These are phyloP conservation scores for Acanthamoeba lenticulata DNA, from an alignment of 208 protist genomes.

Conservation along the genomic window DNA sequence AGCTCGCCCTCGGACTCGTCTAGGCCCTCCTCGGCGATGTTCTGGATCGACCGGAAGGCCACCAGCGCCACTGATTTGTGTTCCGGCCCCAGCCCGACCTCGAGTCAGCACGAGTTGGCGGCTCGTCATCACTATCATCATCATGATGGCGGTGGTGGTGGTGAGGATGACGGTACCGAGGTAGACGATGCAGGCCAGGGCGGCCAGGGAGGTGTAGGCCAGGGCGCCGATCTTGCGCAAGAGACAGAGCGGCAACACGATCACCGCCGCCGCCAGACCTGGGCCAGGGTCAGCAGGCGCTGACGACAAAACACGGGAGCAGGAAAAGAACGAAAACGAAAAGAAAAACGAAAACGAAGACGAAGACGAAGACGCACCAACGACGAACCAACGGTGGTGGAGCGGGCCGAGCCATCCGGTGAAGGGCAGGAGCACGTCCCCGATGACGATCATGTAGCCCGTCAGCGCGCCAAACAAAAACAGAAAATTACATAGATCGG, in stretches of 20 bases:
- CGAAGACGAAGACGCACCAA: not conserved
- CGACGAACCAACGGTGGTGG: not conserved
- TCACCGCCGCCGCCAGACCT: not conserved
- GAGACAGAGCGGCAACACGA: slow-evolving; percentile 7
- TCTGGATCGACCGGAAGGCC: not conserved
- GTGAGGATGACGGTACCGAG: not conserved
- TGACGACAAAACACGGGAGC: not conserved
- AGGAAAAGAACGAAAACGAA: not conserved
- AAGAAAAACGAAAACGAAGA: not conserved
- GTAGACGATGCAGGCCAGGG: slow-evolving; percentile 48
- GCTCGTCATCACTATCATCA: not conserved
- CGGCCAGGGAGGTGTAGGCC: not conserved
- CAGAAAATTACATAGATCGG: not conserved
- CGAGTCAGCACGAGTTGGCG: not conserved
- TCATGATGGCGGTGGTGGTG: not conserved
- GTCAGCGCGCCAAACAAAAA: slow-evolving; percentile 30
- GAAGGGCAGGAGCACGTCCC: slow-evolving; percentile 14
- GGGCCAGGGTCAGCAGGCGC: not conserved
- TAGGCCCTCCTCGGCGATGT: not conserved
- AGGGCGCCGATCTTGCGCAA: not conserved
- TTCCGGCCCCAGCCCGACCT: no score
- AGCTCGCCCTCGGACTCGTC: not conserved
- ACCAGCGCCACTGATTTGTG: not conserved
- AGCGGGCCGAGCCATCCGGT: slow-evolving; percentile 19
- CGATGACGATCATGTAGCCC: slow-evolving; percentile 51